Conservation (phyloP, 73 alveolate genomes). For the Tetrahymena elliotti region DNA sequence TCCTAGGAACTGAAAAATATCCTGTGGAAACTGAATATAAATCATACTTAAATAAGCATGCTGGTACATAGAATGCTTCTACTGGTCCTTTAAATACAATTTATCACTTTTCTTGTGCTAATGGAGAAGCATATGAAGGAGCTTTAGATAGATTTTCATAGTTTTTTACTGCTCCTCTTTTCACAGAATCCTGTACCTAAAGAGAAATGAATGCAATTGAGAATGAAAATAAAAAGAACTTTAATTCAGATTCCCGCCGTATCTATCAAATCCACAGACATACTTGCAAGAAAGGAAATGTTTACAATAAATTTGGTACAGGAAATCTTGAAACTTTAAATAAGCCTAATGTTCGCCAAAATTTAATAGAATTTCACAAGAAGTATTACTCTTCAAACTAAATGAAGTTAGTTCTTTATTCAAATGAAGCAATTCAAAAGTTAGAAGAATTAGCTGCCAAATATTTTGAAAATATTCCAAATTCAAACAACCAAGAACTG, state of each 20-base stretch:
- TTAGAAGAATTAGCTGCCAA: conserved; percentile 42
- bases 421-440: conserved; percentile 54
- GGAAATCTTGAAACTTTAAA: conserved; percentile 78
- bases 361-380: conserved; percentile 61
- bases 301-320: conserved; percentile 49
- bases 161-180: conserved; percentile 62
- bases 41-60: conserved; percentile 65
- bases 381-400: conserved; percentile 74
- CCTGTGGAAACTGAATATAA: conserved; percentile 77
- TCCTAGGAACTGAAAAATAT: conserved; percentile 89
- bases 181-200: conserved; percentile 58
- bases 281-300: neutral
- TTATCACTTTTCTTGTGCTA: conserved; percentile 74
- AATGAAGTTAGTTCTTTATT: conserved; percentile 76
- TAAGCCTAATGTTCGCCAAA: conserved; percentile 68
- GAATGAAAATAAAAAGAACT: conserved; percentile 65
- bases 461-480: conserved; percentile 54
- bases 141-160: conserved; percentile 88
- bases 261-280: conserved; percentile 6
- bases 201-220: conserved; percentile 94
- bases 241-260: conserved; percentile 61
- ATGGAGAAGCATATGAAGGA: conserved; percentile 59
- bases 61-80: conserved; percentile 93
- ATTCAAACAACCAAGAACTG: conserved; percentile 27
- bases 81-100: conserved; percentile 61